Conservation (phyloP, 129 eudicot genomes). For the Arctium minus region DNA sequence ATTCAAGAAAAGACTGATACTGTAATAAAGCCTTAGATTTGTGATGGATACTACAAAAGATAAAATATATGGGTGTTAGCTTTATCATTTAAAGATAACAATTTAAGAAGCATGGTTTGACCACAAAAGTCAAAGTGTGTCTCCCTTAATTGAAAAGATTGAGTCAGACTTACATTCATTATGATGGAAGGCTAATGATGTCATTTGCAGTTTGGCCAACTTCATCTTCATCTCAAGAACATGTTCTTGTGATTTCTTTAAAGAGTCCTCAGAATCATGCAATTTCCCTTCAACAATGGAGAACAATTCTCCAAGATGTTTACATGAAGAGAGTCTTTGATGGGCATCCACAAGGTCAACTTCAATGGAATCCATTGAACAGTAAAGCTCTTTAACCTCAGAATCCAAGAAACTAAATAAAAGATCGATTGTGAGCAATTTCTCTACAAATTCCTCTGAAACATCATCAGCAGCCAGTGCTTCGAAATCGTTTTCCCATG, state of each 20-base stretch:
- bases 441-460: constrained; percentile 57
- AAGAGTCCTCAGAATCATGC: constrained; percentile 58
- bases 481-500: constrained; percentile 59
- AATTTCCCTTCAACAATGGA: constrained; percentile 41
- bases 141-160: neutral
- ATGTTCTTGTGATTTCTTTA: constrained; percentile 73
- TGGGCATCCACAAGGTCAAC: constrained; percentile 42
- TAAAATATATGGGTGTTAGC: neutral
- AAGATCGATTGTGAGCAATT: constrained; percentile 63
- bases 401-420: constrained; percentile 53
- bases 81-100: neutral
- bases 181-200: constrained; percentile 48
- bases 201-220: constrained; percentile 72
- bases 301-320: constrained; percentile 43
- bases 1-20: neutral
- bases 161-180: constrained; percentile 54
- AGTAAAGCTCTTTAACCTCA: constrained; percentile 65
- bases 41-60: neutral
- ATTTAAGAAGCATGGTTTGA: neutral
- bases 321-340: constrained; percentile 41
- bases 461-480: constrained; percentile 45
- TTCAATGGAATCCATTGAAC: constrained; percentile 50
- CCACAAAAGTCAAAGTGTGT: neutral
- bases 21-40: neutral
- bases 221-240: constrained; percentile 72